Evolutionary conservation across 1,139 yeast genomes (phyloP).

Genomic region (Suhomyces taliae): DNA sequence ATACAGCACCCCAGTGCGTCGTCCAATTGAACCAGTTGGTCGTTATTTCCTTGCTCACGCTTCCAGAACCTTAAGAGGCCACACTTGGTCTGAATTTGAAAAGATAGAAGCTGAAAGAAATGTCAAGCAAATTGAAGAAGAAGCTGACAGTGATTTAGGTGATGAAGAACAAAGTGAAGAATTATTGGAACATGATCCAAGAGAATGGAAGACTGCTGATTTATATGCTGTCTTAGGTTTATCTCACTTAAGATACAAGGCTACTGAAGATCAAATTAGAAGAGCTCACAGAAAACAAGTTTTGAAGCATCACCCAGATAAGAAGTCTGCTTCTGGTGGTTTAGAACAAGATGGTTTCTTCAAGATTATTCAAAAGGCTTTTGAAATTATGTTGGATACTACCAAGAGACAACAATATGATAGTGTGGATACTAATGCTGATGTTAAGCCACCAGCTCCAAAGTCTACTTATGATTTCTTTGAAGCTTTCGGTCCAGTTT

Average conservation of each 20-base stretch:
- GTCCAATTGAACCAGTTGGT: constrained; percentile 96
- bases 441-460: constrained; percentile 75
- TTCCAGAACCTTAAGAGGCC: constrained; percentile 92
- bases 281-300: constrained; percentile 97
- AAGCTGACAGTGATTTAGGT: constrained; percentile 70
- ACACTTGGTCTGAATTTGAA: constrained; percentile 98
- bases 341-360: constrained; percentile 95
- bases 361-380: constrained; percentile 96
- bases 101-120: constrained; percentile 89
- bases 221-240: constrained; percentile 95
- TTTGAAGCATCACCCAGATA: constrained; percentile 96
- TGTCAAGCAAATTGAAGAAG: constrained; percentile 70
- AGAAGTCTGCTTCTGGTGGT: constrained; percentile 84
- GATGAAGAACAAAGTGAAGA: constrained; percentile 77
- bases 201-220: constrained; percentile 97
- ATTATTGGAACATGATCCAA: constrained; percentile 85
- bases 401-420: constrained; percentile 88
- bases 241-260: constrained; percentile 85
- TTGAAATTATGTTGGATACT: constrained; percentile 85
- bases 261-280: constrained; percentile 91
- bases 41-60: constrained; percentile 96
- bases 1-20: constrained; percentile 69
- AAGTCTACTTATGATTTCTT: constrained; percentile 72
- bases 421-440: constrained; percentile 89
- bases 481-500: constrained; percentile 91